phyloP scores from a whole-genome alignment of 306 rosid genomes.

The Prinsepia uniflora region DNA sequence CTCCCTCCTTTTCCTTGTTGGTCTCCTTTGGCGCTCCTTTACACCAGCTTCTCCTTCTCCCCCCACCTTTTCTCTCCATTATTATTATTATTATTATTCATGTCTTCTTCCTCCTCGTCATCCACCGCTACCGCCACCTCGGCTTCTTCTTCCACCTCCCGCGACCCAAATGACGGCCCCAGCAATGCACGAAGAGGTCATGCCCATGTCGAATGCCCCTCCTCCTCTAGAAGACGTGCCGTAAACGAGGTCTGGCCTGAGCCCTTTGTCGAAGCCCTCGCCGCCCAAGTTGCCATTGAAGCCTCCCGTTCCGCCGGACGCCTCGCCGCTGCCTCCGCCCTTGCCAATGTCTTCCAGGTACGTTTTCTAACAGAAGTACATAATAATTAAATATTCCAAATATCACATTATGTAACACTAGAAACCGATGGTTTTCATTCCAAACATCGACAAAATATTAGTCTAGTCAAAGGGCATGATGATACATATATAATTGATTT shows the following conservation, averaged over 20 bases:
- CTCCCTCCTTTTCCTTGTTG: slow-evolving; percentile 25
- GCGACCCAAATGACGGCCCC: slow-evolving; percentile 4
- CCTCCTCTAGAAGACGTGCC: slow-evolving; percentile 69
- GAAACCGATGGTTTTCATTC: background rate
- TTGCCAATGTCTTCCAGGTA: slow-evolving; percentile 75
- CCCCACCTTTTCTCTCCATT: slow-evolving; percentile 14
- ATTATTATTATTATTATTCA: slow-evolving; percentile 2
- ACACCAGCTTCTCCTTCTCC: slow-evolving; percentile 7
- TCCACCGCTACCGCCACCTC: slow-evolving; percentile 36
- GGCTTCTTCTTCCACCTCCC: slow-evolving; percentile 32
- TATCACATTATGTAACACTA: too few species aligned
- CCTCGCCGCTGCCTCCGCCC: slow-evolving; percentile 66
- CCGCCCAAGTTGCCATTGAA: slow-evolving; percentile 64
- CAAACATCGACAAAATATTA: slow-evolving; percentile 1
- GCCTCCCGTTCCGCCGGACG: slow-evolving; percentile 53
- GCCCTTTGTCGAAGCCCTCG: slow-evolving; percentile 58
- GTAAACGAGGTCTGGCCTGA: slow-evolving; percentile 65
- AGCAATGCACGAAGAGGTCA: slow-evolving; percentile 12
- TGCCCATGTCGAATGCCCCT: slow-evolving; percentile 44
- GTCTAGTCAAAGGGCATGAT: slow-evolving; percentile 3
- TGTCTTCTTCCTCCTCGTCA: slow-evolving; percentile 50
- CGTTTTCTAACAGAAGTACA: background rate
- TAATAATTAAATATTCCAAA: background rate
- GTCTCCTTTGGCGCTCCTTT: slow-evolving; percentile 15
- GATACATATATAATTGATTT: background rate